Evolutionary conservation across 2,329 filamentous ascomycete genomes (phyloP), one percentile per base, ranked within the genome.

Genomic region (Exophiala xenobiotica): DNA sequence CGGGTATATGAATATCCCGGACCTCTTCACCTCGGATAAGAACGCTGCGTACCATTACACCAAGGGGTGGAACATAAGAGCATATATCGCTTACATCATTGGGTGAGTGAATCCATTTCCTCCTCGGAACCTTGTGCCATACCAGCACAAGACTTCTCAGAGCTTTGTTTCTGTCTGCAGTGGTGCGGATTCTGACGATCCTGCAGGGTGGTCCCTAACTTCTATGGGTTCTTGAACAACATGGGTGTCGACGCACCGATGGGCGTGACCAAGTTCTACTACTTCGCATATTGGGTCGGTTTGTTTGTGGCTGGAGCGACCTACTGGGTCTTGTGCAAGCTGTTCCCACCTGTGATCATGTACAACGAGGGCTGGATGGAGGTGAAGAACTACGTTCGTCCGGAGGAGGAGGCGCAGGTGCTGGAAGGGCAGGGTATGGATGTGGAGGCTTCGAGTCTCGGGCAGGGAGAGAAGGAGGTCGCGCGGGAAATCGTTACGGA

Each of bases 211-310:
- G 61, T 64, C 4, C 69, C 70, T 0, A 72, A 72, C 38, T 70
- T 75, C 41, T 70, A 69, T 39, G 70, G 70, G 1, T 75, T 75
- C 39, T 59, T 74, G 2, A 64, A 68, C 50, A 67, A 70, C 18
- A 68, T 74, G 65, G 72, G 71, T 1, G 68, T 74, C 3, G 3
- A 42, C 0, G 68, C 66, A 0, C 70, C 71, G 1, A 3, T 65
- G 0, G 66, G 65, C 0, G 60, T 70, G 2, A 66, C 63, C 0
- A 61, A 65, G 12, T 81, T 82, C 64, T 83, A 83, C 59, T 80
- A 79, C 54, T 68, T 83, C 19, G 78, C 79, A 0, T 78, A 75
- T 49, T 74, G 75, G 58, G 78, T 81, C 4, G 74, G 76, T 3
- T 71, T 83, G 49, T 73, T 76, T 46, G 66, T 82, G 8, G 62